Evolutionary conservation across 169 alveolate species (phyloP).

Genomic region (Babesia bovis): DNA sequence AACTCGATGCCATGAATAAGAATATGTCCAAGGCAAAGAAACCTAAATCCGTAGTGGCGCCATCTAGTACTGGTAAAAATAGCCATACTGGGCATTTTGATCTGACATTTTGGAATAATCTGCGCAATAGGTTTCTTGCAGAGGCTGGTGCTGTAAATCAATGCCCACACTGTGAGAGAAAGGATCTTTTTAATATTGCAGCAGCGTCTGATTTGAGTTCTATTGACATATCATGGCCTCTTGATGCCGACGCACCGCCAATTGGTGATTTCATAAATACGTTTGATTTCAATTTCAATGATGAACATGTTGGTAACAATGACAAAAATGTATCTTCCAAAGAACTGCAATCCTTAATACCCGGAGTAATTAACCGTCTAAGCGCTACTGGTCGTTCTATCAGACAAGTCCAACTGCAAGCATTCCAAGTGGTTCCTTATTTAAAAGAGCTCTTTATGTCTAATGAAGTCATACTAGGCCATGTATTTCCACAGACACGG

Average conservation of each 20-base stretch:
- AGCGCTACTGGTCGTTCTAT: constrained; percentile 73
- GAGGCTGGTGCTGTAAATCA: constrained; percentile 10
- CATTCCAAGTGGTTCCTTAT: constrained; percentile 81
- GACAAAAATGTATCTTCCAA: neutral
- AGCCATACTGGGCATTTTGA: constrained; percentile 15
- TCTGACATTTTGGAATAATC: constrained; percentile 44
- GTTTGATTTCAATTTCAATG: neutral
- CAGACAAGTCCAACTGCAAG: constrained; percentile 76
- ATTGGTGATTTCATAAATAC: constrained; percentile 23
- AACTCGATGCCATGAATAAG: neutral
- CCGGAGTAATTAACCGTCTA: constrained; percentile 38
- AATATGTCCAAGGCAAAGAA: no score
- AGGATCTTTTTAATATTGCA: constrained; percentile 12
- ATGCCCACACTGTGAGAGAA: constrained; percentile 42
- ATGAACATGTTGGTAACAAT: neutral
- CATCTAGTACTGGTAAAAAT: neutral
- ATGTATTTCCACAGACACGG: constrained; percentile 76
- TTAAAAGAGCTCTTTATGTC: constrained; percentile 73
- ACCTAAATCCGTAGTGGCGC: constrained; percentile 18
- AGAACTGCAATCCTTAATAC: constrained; percentile 13
- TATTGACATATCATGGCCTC: constrained; percentile 61
- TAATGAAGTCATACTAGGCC: constrained; percentile 70
- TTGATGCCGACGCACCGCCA: constrained; percentile 24
- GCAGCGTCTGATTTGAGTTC: constrained; percentile 30
- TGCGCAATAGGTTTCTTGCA: constrained; percentile 47